Evolutionary conservation across 768 basidiomycete species (phyloP).

Genomic region (Leccinum longicurvipes): DNA sequence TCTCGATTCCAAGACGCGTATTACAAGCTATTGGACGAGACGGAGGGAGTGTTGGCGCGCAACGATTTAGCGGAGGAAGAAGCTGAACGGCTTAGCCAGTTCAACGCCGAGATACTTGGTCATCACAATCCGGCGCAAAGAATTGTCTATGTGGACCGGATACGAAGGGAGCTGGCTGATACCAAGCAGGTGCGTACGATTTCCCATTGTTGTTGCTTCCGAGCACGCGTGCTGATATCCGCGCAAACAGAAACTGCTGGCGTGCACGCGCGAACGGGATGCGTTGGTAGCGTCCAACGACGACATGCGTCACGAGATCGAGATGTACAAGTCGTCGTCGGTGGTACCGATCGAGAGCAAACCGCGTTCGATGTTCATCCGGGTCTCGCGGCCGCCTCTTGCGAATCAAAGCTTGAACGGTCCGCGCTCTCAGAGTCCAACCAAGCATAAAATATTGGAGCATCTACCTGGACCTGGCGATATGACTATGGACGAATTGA

Average conservation of each 20-base stretch:
- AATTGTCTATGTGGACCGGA: constrained; percentile 82
- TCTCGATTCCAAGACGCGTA: constrained; percentile 74
- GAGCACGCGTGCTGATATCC: not conserved
- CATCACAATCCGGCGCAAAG: constrained; percentile 83
- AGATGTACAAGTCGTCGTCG: constrained; percentile 62
- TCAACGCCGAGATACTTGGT: constrained; percentile 83
- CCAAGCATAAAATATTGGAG: constrained; percentile 26
- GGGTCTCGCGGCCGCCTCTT: constrained; percentile 48
- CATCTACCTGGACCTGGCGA: constrained; percentile 40
- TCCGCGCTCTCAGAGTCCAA: constrained; percentile 9
- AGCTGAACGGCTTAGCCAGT: constrained; percentile 65
- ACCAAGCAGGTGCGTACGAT: constrained; percentile 64
- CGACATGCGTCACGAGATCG: constrained; percentile 51
- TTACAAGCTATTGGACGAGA: constrained; percentile 56
- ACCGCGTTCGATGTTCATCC: constrained; percentile 48
- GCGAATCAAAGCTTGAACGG: constrained; percentile 41
- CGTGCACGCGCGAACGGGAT: constrained; percentile 48
- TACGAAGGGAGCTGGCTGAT: constrained; percentile 76
- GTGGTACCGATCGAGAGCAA: constrained; percentile 46
- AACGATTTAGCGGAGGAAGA: constrained; percentile 82
- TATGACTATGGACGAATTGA: constrained; percentile 52
- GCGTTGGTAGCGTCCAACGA: constrained; percentile 39
- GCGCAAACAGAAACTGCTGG: constrained; percentile 44
- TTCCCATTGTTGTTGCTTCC: not conserved
- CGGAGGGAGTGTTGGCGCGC: constrained; percentile 59